Evolutionary conservation across 2,329 filamentous ascomycete species (phyloP).

Genomic region (Teratosphaeria pseudoeucalypti): DNA sequence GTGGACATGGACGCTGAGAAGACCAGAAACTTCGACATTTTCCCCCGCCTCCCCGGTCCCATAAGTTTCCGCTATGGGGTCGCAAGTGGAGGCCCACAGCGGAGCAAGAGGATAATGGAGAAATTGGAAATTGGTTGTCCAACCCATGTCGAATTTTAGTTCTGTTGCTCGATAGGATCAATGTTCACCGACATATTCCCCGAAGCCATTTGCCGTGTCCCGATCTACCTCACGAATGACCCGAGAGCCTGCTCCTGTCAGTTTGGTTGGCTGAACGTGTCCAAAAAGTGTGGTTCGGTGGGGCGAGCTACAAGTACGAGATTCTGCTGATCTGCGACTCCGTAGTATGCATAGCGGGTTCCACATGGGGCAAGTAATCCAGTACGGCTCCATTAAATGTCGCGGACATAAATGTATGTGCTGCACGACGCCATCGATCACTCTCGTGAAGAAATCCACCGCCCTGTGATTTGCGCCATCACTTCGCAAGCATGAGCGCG

Average conservation of each 20-base stretch:
- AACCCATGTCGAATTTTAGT: too few species aligned
- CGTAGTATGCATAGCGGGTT: not conserved
- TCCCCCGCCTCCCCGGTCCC: not conserved
- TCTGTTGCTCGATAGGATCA: not conserved
- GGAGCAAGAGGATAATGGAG: not conserved
- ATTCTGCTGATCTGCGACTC: too few species aligned
- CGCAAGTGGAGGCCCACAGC: not conserved
- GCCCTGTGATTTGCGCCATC: not conserved
- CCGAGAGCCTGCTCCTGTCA: not conserved
- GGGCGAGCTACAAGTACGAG: not conserved
- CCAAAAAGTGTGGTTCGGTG: not conserved
- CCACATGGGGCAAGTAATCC: not conserved
- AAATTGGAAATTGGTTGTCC: not conserved
- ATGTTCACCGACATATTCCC: not conserved
- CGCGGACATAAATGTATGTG: not conserved
- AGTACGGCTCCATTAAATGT: not conserved
- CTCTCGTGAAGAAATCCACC: not conserved
- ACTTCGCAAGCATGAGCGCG: constrained; percentile 7
- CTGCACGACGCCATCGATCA: not conserved
- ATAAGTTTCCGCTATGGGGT: not conserved
- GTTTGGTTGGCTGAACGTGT: not conserved
- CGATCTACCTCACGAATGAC: not conserved
- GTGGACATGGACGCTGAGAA: not conserved
- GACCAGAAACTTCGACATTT: not conserved
- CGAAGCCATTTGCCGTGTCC: not conserved